phyloP scores from a whole-genome alignment of 169 alveolate genomes.

The Miamiensis avidus region DNA sequence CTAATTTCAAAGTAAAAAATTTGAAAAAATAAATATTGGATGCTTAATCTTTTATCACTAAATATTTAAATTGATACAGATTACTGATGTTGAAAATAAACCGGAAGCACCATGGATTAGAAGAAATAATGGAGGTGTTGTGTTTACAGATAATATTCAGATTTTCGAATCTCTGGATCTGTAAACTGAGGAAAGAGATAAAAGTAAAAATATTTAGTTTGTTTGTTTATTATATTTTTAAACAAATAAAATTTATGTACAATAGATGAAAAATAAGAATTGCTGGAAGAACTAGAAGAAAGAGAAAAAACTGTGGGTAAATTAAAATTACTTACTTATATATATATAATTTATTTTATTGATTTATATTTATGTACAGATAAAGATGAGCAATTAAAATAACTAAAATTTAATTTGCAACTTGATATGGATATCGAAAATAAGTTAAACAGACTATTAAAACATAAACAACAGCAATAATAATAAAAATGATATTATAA shows the following conservation, averaged over 20 bases:
- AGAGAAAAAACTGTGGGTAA: neutral
- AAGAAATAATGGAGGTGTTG: conserved; percentile 36
- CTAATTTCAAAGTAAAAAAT: conserved; percentile 28
- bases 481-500: neutral
- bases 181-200: conserved; percentile 44
- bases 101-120: conserved; percentile 60
- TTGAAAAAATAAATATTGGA: too few relatives aligned
- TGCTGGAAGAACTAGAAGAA: neutral
- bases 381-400: conserved; percentile 1
- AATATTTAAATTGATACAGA: conserved; percentile 1
- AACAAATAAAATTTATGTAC: neutral
- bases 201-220: neutral
- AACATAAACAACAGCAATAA: conserved; percentile 24
- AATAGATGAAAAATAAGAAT: neutral
- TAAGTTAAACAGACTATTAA: conserved; percentile 17
- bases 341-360: too few relatives aligned
- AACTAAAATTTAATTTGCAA: conserved; percentile 20
- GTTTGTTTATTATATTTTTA: neutral
- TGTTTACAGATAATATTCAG: conserved; percentile 45
- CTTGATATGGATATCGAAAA: conserved; percentile 32
- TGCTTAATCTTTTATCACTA: too few relatives aligned
- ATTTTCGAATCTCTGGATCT: conserved; percentile 34
- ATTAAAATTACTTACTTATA: neutral
- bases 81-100: conserved; percentile 35
- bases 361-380: neutral